phyloP scores from a whole-genome alignment of 1,139 yeast species.

The Candida smagusa region DNA sequence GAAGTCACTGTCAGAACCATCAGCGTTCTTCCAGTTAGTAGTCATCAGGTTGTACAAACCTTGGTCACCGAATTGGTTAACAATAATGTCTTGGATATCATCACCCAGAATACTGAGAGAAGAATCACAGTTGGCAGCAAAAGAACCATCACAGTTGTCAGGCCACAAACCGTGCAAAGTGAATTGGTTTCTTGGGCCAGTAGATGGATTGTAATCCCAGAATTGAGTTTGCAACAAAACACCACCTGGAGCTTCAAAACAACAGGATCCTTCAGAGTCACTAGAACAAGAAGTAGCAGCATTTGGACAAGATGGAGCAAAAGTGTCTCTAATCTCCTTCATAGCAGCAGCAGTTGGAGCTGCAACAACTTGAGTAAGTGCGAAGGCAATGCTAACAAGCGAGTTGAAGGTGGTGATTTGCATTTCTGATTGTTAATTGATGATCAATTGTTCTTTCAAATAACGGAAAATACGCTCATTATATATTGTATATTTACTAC shows the following conservation, averaged over 20 bases:
- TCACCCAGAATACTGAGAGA: constrained; percentile 47
- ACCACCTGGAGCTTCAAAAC: constrained; percentile 90
- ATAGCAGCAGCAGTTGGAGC: constrained; percentile 2
- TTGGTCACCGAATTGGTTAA: constrained; percentile 42
- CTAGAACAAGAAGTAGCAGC: constrained; percentile 57
- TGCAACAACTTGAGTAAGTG: constrained; percentile 3
- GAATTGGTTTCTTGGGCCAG: constrained; percentile 66
- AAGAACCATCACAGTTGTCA: constrained; percentile 74
- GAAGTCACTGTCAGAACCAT: constrained; percentile 66
- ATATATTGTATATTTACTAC: too few species aligned
- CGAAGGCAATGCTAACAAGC: constrained; percentile 3
- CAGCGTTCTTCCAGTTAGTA: constrained; percentile 70
- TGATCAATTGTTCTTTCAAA: too few species aligned
- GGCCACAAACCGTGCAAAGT: constrained; percentile 90
- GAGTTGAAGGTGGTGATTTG: neutral
- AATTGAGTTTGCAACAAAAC: constrained; percentile 85
- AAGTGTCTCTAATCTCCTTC: constrained; percentile 6
- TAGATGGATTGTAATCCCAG: constrained; percentile 87
- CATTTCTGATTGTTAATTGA: neutral
- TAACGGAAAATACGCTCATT: too few species aligned
- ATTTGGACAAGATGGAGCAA: constrained; percentile 49
- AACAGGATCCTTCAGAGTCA: constrained; percentile 59
- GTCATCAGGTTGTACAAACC: constrained; percentile 58
- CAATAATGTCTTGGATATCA: constrained; percentile 49
- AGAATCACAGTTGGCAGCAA: constrained; percentile 66